phyloP scores from a whole-genome alignment of 2,329 filamentous ascomycete genomes.

The Talaromyces sp. region DNA sequence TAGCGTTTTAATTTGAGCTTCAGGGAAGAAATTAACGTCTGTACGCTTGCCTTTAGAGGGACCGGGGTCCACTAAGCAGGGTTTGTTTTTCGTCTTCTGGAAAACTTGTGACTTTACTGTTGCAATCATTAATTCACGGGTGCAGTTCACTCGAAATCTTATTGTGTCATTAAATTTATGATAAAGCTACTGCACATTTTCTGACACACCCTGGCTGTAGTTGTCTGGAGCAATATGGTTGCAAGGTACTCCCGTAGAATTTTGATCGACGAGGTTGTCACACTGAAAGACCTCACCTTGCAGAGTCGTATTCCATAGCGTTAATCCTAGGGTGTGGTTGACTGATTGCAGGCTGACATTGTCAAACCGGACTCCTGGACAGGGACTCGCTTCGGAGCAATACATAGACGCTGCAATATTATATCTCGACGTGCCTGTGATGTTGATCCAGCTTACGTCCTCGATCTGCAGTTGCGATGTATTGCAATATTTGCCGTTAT shows the following conservation, averaged over 20 bases:
- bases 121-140: neutral
- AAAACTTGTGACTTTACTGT: neutral
- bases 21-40: neutral
- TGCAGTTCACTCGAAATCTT: neutral
- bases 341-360: slow-evolving; percentile 42
- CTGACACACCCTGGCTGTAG: slow-evolving; percentile 8
- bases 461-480: slow-evolving; percentile 34
- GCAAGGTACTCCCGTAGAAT: slow-evolving; percentile 20
- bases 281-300: slow-evolving; percentile 38
- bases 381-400: slow-evolving; percentile 39
- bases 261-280: slow-evolving; percentile 31
- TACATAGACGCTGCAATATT: slow-evolving; percentile 46
- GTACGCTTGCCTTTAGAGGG: no score
- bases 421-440: slow-evolving; percentile 46
- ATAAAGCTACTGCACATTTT: slow-evolving; percentile 5
- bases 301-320: slow-evolving; percentile 19
- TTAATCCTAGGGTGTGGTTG: slow-evolving; percentile 25
- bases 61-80: no score
- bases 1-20: neutral
- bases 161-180: neutral
- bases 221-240: slow-evolving; percentile 21
- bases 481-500: slow-evolving; percentile 3
- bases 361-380: slow-evolving; percentile 42
- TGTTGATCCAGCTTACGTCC: slow-evolving; percentile 47
- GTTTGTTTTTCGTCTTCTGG: no score